A percentile compares a stretch with the other conserved stretches of the same genome.
phyloP scores from a whole-genome alignment of 352 stramenopile genomes.

The Globisporangium paroecandrum region DNA sequence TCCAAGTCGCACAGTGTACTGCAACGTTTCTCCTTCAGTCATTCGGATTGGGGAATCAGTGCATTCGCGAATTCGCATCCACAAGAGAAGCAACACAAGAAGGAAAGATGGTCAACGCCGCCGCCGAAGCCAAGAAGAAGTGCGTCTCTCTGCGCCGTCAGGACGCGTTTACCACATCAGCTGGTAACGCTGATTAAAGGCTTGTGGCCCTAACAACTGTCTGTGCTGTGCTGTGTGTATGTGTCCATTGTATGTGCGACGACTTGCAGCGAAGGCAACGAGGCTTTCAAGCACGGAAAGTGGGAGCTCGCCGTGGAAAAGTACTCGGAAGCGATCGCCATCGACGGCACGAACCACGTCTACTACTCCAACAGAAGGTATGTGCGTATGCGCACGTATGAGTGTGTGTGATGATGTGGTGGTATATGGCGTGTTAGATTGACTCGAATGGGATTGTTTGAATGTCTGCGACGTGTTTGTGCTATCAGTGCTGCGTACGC shows the following conservation, averaged over 20 bases:
- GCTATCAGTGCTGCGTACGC: conserved; percentile 59
- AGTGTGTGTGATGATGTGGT: not conserved
- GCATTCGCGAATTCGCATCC: conserved; percentile 2
- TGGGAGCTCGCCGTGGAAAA: conserved; percentile 88
- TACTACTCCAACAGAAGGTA: conserved; percentile 93
- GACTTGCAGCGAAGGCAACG: conserved; percentile 87
- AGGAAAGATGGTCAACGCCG: conserved; percentile 56
- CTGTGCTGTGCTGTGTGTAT: not conserved
- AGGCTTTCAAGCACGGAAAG: conserved; percentile 91
- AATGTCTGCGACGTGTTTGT: not conserved
- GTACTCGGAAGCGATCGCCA: conserved; percentile 90
- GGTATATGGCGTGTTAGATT: not conserved
- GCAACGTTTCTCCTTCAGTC: not conserved
- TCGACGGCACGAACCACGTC: conserved; percentile 88
- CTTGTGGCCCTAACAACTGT: not conserved
- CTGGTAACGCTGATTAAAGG: not conserved
- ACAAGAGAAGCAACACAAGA: not conserved
- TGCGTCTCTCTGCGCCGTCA: conserved; percentile 20
- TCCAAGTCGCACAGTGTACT: not conserved
- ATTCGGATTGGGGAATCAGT: not conserved
- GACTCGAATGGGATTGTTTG: not conserved
- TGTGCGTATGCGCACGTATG: conserved; percentile 11
- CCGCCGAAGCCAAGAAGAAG: conserved; percentile 84
- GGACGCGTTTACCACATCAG: not conserved
- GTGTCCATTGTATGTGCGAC: not conserved